A percentile compares a stretch with the other conserved stretches of the same genome.
Evolutionary conservation across 1,139 yeast species (phyloP).

Genomic region (Blastobotrys capitulatus): DNA sequence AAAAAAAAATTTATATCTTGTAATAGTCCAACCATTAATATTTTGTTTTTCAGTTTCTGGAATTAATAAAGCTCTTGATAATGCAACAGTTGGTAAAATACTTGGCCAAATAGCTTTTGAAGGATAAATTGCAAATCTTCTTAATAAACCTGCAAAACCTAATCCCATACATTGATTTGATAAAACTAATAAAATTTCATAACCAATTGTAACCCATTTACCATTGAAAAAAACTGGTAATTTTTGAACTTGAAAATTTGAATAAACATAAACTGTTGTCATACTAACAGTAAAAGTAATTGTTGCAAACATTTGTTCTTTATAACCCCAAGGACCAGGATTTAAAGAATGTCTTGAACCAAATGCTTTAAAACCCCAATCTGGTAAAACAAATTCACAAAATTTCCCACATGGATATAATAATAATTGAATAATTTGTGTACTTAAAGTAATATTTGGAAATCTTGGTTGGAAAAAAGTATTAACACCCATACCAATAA

Average conservation of each 20-base stretch:
- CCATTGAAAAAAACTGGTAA: constrained; percentile 38
- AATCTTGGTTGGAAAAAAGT: constrained; percentile 53
- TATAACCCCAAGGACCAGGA: constrained; percentile 62
- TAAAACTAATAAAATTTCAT: constrained; percentile 45
- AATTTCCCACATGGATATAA: constrained; percentile 52
- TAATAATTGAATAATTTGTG: constrained; percentile 52
- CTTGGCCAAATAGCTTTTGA: constrained; percentile 54
- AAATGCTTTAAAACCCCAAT: constrained; percentile 40
- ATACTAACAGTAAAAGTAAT: constrained; percentile 41
- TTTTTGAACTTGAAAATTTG: constrained; percentile 42
- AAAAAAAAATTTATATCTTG: constrained; percentile 45
- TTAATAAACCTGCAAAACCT: constrained; percentile 57
- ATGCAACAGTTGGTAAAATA: constrained; percentile 49
- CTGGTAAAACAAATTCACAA: constrained; percentile 39
- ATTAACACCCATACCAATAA: constrained; percentile 51
- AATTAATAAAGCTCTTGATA: constrained; percentile 48
- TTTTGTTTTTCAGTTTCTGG: constrained; percentile 30
- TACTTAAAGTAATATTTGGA: constrained; percentile 43
- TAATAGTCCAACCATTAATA: constrained; percentile 48
- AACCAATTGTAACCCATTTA: constrained; percentile 45
- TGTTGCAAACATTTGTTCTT: constrained; percentile 65
- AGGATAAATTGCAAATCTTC: constrained; percentile 55
- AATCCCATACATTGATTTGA: constrained; percentile 57
- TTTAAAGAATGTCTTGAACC: constrained; percentile 42
- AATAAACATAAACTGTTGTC: constrained; percentile 42